phyloP scores from a whole-genome alignment of 495 filamentous ascomycete genomes.

The Collariella sp. region DNA sequence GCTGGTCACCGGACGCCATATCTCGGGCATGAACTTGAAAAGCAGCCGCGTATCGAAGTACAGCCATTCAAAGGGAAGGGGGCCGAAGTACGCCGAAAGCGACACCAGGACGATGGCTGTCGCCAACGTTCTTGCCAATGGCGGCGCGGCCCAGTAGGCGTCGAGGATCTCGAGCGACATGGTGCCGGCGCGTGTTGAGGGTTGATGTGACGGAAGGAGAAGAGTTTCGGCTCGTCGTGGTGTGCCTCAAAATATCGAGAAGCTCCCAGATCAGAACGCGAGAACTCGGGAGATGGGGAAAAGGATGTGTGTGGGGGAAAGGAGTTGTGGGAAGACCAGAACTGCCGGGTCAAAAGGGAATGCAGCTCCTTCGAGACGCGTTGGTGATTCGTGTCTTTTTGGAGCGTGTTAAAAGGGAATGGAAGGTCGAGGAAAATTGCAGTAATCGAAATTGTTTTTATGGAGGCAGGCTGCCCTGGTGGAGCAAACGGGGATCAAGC shows the following conservation, averaged over 20 bases:
- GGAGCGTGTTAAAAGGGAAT: conserved; percentile 16
- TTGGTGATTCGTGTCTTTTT: conserved; percentile 33
- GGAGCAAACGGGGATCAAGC: conserved; percentile 13
- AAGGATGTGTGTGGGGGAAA: conserved; percentile 3
- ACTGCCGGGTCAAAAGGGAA: conserved; percentile 4
- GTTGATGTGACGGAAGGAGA: background rate
- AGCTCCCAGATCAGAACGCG: conserved; percentile 16
- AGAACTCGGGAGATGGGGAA: conserved; percentile 16
- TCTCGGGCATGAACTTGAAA: conserved; percentile 53
- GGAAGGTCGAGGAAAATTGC: conserved; percentile 17
- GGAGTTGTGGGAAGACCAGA: conserved; percentile 4
- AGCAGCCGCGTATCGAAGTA: conserved; percentile 50
- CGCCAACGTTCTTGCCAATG: conserved; percentile 63
- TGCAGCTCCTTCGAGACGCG: conserved; percentile 12
- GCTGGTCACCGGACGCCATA: conserved; percentile 50
- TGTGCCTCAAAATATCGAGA: conserved; percentile 12
- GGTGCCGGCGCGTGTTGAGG: conserved; percentile 1
- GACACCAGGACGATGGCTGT: conserved; percentile 58
- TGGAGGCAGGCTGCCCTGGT: conserved; percentile 13
- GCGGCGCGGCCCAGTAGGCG: conserved; percentile 61
- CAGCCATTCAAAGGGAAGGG: conserved; percentile 47
- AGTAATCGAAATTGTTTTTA: conserved; percentile 15
- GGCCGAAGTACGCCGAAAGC: conserved; percentile 48
- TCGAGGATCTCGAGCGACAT: conserved; percentile 44
- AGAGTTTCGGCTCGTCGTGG: conserved; percentile 6